Percentiles rank a stretch among this genome's conserved stretches.
Evolutionary conservation across 2,329 filamentous ascomycete species (phyloP).

Genomic region (Alternaria postmessia): DNA sequence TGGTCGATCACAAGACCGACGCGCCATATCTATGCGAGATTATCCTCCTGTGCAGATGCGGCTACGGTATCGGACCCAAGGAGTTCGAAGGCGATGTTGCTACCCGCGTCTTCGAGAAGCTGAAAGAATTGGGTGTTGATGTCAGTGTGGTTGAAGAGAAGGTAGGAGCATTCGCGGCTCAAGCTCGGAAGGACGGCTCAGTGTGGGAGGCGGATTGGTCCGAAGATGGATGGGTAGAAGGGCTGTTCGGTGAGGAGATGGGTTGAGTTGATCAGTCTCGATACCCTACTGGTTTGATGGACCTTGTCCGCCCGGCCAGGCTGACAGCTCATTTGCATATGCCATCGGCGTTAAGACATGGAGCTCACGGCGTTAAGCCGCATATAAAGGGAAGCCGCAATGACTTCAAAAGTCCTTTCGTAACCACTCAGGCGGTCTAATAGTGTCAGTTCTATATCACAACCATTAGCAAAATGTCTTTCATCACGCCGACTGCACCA

Average conservation of each 20-base stretch:
- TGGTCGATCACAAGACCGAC: neutral
- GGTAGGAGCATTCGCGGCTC: neutral
- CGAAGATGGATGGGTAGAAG: neutral
- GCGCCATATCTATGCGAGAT: neutral
- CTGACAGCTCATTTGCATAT: no score
- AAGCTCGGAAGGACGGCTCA: neutral
- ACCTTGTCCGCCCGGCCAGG: no score
- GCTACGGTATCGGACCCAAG: no score
- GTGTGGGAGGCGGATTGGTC: neutral
- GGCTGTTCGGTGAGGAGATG: no score
- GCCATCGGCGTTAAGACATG: neutral
- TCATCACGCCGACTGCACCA: constrained; percentile 6
- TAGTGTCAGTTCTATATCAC: neutral
- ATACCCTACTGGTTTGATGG: no score
- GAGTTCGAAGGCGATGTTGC: no score
- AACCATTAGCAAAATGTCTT: constrained; percentile 7
- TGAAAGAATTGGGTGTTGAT: no score
- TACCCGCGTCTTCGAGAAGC: no score
- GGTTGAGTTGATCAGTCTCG: no score
- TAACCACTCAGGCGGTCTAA: neutral
- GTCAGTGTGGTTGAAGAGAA: neutral
- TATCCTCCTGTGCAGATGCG: no score
- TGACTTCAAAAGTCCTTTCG: accelerated
- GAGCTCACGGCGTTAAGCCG: neutral
- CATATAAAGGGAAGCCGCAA: neutral